Conservation (phyloP, 345 rosid genomes). For the Citrus inodora region DNA sequence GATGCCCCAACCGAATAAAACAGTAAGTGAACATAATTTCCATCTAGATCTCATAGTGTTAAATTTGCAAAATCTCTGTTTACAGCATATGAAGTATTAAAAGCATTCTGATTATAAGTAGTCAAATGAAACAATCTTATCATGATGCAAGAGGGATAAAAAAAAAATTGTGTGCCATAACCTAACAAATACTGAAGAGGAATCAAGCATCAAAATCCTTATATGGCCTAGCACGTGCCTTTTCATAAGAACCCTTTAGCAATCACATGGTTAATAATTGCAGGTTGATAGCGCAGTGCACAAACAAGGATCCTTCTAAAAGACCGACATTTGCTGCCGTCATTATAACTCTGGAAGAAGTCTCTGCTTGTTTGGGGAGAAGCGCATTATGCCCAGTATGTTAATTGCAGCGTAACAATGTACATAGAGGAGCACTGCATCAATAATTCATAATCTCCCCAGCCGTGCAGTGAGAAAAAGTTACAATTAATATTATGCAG, state of each 20-base stretch:
- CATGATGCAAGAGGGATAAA: neutral
- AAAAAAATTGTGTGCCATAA: neutral
- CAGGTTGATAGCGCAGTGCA: constrained; percentile 42
- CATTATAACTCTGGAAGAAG: constrained; percentile 46
- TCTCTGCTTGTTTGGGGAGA: constrained; percentile 6
- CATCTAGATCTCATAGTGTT: neutral
- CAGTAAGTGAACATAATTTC: constrained; percentile 30
- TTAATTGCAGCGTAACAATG: neutral
- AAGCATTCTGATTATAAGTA: neutral
- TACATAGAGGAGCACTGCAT: neutral
- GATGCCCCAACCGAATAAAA: constrained; percentile 41
- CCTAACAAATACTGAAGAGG: neutral
- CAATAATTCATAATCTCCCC: neutral
- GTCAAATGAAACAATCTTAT: neutral
- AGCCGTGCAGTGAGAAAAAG: no score
- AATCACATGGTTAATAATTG: neutral
- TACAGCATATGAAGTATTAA: neutral
- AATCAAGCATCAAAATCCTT: neutral
- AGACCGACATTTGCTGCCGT: constrained; percentile 30
- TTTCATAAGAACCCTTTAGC: neutral
- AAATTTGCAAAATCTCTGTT: neutral
- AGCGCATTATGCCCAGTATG: constrained; percentile 27
- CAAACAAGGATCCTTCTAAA: constrained; percentile 16
- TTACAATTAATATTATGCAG: neutral
- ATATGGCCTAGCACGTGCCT: neutral